These are phyloP conservation scores for Colletotrichum karsti DNA, from an alignment of 2,329 filamentous ascomycete genomes.

Conservation along the genomic window DNA sequence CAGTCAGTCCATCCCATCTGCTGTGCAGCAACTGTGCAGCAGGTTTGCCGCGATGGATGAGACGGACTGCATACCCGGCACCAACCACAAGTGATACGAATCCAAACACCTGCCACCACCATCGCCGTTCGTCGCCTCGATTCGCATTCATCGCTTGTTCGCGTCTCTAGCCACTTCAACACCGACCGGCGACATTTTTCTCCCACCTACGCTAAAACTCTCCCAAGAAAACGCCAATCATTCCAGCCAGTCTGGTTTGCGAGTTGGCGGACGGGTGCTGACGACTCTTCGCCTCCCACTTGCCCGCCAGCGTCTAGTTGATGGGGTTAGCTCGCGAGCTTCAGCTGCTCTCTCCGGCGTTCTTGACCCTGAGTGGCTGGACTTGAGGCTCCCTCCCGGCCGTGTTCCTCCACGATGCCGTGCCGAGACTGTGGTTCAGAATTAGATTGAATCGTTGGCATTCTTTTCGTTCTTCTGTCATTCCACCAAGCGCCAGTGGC, in stretches of 20 bases:
- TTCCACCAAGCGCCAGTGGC: slow-evolving; percentile 5
- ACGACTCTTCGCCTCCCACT: slow-evolving; percentile 16
- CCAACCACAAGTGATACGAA: slow-evolving; percentile 13
- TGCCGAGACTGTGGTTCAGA: slow-evolving; percentile 21
- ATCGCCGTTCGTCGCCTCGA: background rate
- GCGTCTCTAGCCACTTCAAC: background rate
- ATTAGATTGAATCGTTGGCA: slow-evolving; percentile 10
- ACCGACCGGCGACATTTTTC: background rate
- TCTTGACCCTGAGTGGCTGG: slow-evolving; percentile 8
- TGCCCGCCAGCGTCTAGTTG: background rate
- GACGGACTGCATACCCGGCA: slow-evolving; percentile 10
- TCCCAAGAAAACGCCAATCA: background rate
- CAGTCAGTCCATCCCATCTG: slow-evolving; percentile 4
- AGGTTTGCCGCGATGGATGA: slow-evolving; percentile 3
- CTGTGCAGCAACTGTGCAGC: background rate
- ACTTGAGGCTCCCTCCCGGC: background rate
- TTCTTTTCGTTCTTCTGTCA: slow-evolving; percentile 11
- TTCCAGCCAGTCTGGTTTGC: background rate
- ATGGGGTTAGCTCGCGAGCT: background rate
- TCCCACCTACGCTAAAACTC: slow-evolving; percentile 6
- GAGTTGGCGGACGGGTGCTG: slow-evolving; percentile 8
- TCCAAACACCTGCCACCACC: background rate
- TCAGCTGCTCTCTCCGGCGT: slow-evolving; percentile 1
- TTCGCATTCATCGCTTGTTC: background rate
- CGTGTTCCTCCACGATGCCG: slow-evolving; percentile 7